Base-by-base conservation (phyloP, 2,329 filamentous ascomycete genomes). In the Cryphonectria naterciae region DNA sequence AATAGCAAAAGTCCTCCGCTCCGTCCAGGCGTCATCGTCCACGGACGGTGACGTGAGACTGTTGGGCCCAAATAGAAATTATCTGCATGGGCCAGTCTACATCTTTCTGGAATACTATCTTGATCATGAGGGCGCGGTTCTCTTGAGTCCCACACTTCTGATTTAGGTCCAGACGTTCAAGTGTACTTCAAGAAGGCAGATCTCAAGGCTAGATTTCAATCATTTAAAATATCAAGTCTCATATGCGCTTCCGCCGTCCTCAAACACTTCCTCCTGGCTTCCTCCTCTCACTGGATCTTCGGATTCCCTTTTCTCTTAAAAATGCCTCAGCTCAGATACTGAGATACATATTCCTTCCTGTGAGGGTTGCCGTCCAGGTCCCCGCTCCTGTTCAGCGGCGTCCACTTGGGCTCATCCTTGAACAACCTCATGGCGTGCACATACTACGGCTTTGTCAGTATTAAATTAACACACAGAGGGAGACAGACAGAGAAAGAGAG, bases 381-480 rank as follows among this genome's bases (percentile, higher is more conserved):
- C 5, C 84, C 82, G 8, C 88, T 89, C 70, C 96, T 89, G 83
- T 97, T 97, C 75, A 99, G 82, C 19, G 96, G 93, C 49, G 94
- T 98, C 96, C 96, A 99, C 83, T 98, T 98, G 46, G 96, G 96
- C 82, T 98, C 95, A 75, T 98, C 96, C 84, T 98, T 95, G 88
- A 98, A 99, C 67, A 99, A 86, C 70, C 96, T 89, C 93, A 98
- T 95, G 19, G 96, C 96, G 79, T 97, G 93, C 75, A 97, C 93
- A 79, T 95, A 98, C 95, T 98, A 75, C 64, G 68, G 8, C 2
- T 4, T 37, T 43, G 62, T 35, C 39, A 64, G 69, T 66, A n/a
- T 22, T 11, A 39, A 10, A 11, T 39, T 22, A 68, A 74, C 65
- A n/a, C 25, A 43, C 52, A 35, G 28, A 58, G 46, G 15, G 63